Conservation (phyloP, 2,329 filamentous ascomycete species). For the Colletotrichum agaves region DNA sequence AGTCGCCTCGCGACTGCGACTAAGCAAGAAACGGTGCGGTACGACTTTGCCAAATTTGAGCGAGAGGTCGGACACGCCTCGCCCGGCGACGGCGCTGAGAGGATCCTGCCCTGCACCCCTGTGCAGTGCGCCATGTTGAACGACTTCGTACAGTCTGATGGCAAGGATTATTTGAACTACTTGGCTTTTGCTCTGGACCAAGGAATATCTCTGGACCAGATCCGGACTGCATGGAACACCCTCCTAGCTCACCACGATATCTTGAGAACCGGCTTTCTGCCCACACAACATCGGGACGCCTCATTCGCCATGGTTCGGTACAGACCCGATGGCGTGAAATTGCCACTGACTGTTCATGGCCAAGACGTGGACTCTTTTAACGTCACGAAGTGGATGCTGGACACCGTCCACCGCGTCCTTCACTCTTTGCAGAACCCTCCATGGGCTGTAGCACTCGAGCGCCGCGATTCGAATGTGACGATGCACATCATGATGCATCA, state of each 20-base stretch:
- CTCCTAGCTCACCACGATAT: constrained; percentile 72
- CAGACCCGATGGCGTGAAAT: constrained; percentile 25
- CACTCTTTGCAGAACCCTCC: constrained; percentile 63
- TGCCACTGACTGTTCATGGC: constrained; percentile 40
- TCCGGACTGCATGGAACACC: constrained; percentile 69
- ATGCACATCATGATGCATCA: constrained; percentile 74
- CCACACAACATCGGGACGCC: constrained; percentile 66
- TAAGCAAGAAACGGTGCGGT: constrained; percentile 33
- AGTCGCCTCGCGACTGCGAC: constrained; percentile 17
- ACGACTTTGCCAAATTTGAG: constrained; percentile 56
- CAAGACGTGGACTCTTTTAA: constrained; percentile 41
- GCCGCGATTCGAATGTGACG: constrained; percentile 37
- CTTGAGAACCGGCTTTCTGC: constrained; percentile 78
- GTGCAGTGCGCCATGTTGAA: constrained; percentile 84
- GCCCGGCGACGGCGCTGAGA: constrained; percentile 56
- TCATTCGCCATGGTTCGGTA: constrained; percentile 83
- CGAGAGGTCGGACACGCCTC: constrained; percentile 41
- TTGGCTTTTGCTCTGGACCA: constrained; percentile 64
- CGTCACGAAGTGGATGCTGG: constrained; percentile 50
- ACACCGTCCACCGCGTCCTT: constrained; percentile 48
- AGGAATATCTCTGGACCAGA: constrained; percentile 47
- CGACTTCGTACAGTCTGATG: constrained; percentile 75
- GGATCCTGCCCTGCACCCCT: constrained; percentile 80
- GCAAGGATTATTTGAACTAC: constrained; percentile 80
- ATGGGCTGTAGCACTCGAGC: constrained; percentile 69